phyloP scores from a whole-genome alignment of 176 grass and related monocot genomes.

The Oryza nivara region DNA sequence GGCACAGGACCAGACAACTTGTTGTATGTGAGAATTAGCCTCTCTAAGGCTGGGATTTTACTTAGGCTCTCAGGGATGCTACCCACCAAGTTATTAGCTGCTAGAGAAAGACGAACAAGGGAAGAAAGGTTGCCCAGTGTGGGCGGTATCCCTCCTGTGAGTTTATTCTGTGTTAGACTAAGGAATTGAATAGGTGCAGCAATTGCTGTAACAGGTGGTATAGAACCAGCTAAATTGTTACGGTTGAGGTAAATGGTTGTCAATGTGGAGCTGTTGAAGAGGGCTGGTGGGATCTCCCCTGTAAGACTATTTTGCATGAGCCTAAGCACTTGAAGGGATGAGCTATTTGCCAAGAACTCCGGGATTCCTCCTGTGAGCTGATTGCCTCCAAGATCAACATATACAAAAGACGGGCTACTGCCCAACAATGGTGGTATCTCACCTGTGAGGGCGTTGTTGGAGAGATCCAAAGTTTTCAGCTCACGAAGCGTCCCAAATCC shows the following conservation, averaged over 20 bases:
- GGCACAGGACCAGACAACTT: conserved; percentile 16
- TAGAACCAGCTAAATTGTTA: conserved; percentile 43
- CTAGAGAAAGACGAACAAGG: conserved; percentile 36
- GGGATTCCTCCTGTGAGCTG: conserved; percentile 43
- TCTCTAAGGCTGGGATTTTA: conserved; percentile 6
- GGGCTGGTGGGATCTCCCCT: conserved; percentile 33
- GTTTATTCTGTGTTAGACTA: conserved; percentile 32
- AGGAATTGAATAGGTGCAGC: conserved; percentile 31
- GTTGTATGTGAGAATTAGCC: conserved; percentile 30
- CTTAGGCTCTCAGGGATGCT: conserved; percentile 54
- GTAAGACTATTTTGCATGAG: conserved; percentile 52
- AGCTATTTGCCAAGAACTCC: conserved; percentile 7
- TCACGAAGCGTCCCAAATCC: conserved; percentile 33
- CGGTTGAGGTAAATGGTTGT: conserved; percentile 32
- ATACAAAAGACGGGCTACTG: conserved; percentile 40
- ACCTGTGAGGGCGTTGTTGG: conserved; percentile 43
- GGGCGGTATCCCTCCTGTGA: conserved; percentile 48
- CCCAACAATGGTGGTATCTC: conserved; percentile 47
- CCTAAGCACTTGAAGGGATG: conserved; percentile 37
- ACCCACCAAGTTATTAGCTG: conserved; percentile 45
- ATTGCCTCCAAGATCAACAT: conserved; percentile 39
- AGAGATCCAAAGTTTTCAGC: conserved; percentile 27
- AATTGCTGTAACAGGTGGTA: background rate
- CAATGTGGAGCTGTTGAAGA: background rate
- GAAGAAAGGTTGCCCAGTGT: conserved; percentile 49